Percentiles rank a stretch among this genome's conserved stretches.
These are phyloP conservation scores for Alternaria infectoria DNA, from an alignment of 2,329 filamentous ascomycete genomes.

Conservation along the genomic window DNA sequence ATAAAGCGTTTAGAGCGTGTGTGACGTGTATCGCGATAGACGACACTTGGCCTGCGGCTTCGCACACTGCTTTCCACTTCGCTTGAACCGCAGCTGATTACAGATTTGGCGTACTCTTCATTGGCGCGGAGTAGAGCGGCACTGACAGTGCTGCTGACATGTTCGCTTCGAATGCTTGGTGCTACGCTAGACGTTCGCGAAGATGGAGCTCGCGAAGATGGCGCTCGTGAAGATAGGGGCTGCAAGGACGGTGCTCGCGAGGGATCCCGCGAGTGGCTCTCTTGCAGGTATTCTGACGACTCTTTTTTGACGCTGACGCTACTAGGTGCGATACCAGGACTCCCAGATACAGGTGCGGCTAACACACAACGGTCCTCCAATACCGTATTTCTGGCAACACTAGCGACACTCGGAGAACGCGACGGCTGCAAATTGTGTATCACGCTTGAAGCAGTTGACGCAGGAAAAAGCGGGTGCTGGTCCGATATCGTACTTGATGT, in stretches of 20 bases:
- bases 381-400: not conserved
- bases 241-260: not conserved
- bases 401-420: not conserved
- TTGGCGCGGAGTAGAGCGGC: not conserved
- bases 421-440: not conserved
- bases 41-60: not conserved
- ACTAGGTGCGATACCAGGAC: not conserved
- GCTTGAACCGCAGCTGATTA: accelerated
- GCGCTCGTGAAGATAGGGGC: accelerated
- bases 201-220: not conserved
- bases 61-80: not conserved
- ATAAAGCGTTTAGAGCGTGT: no score
- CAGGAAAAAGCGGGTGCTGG: not conserved
- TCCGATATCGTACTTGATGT: not conserved
- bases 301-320: accelerated
- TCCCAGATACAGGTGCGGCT: accelerated
- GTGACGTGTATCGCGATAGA: no score
- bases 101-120: accelerated
- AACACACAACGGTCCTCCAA: accelerated
- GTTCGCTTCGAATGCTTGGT: not conserved
- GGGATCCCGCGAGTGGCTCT: not conserved
- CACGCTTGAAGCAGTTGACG: not conserved
- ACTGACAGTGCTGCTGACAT: not conserved
- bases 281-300: not conserved
- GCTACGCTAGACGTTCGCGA: not conserved